Evolutionary conservation across 106 monocot species (phyloP), one percentile per base, ranked within the genome.

Genomic region (Platanthera zijinensis): DNA sequence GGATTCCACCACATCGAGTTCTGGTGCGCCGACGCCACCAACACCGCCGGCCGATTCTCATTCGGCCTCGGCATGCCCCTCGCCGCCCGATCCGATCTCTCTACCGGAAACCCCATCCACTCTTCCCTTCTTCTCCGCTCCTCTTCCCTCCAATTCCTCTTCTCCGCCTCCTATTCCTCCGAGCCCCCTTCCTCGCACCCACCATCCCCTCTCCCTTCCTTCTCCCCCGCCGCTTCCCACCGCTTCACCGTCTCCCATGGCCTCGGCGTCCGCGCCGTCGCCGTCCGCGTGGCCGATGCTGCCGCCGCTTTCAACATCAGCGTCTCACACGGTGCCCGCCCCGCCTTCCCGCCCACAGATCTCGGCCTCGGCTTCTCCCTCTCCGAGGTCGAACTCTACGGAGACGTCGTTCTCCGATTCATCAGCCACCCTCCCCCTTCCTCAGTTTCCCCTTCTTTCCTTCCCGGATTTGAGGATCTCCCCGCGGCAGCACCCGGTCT

Each of bases 1-100:
- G 76, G 83, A 48, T 96, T 93, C 91, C 96, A 96, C 87, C 96
- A 96, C 75, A 51, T 96, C 73, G 96, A 96, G 83, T 91, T 96
- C 89, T 96, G 90, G 90, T 82, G 85, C 79, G 73, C 82, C 79
- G 96, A 96, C 79, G 90, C 93, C 75, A 84, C 85, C 76, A 78
- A 78, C 81, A 45, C 81, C 71, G 82, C 89, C 80, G 79, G 84
- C 78, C 93, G 93, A 66, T 96, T 96, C 89, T 87, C 96, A 78
- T 89, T 89, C 81, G 85, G 78, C 18, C 91, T 96, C 76, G 96
- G 96, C 82, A 82, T 89, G 81, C 89, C 86, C 10, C 72, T 89
- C 74, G 52, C 74, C 25, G 74, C 93, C 75, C 51, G 52, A 50
- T 96, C 96, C 75, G 89, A 89, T 74, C 83, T 96, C 76, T 91